Conservation (phyloP, 169 alveolate genomes). For the Plasmodium fragile region DNA sequence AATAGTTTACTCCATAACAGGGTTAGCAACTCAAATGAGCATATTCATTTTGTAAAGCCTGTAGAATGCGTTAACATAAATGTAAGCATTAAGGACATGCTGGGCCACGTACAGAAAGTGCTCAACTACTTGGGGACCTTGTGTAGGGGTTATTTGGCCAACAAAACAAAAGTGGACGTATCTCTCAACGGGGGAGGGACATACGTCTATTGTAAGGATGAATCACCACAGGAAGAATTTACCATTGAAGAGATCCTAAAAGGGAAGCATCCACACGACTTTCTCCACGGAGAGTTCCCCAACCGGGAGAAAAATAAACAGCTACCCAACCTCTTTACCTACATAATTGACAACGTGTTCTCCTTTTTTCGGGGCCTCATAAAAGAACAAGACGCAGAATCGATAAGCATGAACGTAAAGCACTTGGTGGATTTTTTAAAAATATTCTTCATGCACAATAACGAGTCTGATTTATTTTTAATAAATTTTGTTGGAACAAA, state of each 20-base stretch:
- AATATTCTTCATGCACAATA: conserved; percentile 8
- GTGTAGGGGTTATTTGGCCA: conserved; percentile 14
- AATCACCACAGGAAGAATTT: background rate
- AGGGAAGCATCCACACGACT: background rate
- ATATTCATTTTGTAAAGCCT: conserved; percentile 1
- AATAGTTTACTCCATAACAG: background rate
- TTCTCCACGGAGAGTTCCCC: background rate
- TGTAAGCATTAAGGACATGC: conserved; percentile 34
- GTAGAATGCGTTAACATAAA: conserved; percentile 18
- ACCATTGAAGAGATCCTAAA: conserved; percentile 6
- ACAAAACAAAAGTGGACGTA: conserved; percentile 20
- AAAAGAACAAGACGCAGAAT: conserved; percentile 34
- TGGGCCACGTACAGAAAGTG: conserved; percentile 23
- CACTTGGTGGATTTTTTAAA: conserved; percentile 28
- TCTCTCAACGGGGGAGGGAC: background rate
- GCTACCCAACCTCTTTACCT: conserved; percentile 22
- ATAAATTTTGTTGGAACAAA: background rate
- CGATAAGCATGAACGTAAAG: conserved; percentile 18
- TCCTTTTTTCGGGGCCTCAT: conserved; percentile 29
- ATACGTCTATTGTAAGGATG: background rate
- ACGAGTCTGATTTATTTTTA: conserved; percentile 43
- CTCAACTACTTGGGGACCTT: conserved; percentile 9
- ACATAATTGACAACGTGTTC: conserved; percentile 21
- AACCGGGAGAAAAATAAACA: background rate
- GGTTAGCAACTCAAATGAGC: conserved; percentile 25